A percentile compares a stretch with the other conserved stretches of the same genome.
Evolutionary conservation across 2,329 filamentous ascomycete species (phyloP).

Genomic region (Dactylellina sp.): DNA sequence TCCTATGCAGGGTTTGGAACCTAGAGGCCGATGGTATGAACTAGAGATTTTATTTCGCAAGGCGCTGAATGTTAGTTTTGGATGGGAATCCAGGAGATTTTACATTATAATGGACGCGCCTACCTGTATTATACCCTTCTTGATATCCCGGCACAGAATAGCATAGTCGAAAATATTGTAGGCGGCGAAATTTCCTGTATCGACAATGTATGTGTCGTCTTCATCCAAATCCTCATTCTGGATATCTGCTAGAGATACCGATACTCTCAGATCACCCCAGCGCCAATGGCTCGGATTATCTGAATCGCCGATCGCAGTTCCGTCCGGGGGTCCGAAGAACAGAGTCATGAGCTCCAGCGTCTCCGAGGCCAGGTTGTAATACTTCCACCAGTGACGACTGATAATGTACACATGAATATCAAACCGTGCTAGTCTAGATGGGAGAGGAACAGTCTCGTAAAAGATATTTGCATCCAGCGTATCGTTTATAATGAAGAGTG

Average conservation of each 20-base stretch:
- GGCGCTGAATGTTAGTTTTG: slow-evolving; percentile 5
- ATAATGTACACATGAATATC: neutral
- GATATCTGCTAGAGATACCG: slow-evolving; percentile 12
- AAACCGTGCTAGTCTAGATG: neutral
- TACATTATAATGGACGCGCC: neutral
- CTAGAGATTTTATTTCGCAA: neutral
- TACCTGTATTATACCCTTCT: slow-evolving; percentile 4
- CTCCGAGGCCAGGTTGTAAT: slow-evolving; percentile 16
- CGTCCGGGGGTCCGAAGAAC: neutral
- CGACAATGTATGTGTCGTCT: neutral
- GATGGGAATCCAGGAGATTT: too few relatives aligned
- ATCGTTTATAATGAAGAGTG: neutral
- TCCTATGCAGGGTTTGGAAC: slow-evolving; percentile 4
- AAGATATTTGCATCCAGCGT: slow-evolving; percentile 2
- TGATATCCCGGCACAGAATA: slow-evolving; percentile 7
- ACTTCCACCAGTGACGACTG: slow-evolving; percentile 8
- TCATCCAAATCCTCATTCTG: neutral
- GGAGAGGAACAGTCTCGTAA: neutral
- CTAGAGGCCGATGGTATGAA: neutral
- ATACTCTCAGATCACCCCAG: slow-evolving; percentile 18
- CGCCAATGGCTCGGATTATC: slow-evolving; percentile 12
- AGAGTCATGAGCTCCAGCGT: slow-evolving; percentile 11
- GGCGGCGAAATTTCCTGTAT: neutral
- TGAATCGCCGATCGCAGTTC: neutral
- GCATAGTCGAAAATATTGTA: slow-evolving; percentile 12